A percentile compares a stretch with the other conserved stretches of the same genome.
Evolutionary conservation across 139 green algal species (phyloP).

Genomic region (Edaphochlamys debaryana): DNA sequence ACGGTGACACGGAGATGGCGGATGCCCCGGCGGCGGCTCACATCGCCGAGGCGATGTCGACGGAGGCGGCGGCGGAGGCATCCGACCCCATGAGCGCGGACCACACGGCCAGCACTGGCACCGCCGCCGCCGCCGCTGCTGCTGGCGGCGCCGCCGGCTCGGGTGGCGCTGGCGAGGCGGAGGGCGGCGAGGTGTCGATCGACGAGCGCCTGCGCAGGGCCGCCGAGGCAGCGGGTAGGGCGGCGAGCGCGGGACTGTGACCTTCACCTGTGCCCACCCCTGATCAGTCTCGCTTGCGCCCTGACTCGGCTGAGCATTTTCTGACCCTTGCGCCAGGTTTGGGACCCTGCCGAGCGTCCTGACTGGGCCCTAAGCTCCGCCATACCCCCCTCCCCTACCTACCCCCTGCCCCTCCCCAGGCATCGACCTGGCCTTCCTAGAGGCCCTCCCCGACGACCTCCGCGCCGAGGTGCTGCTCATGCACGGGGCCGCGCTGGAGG

Average conservation of each 20-base stretch:
- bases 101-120: neutral
- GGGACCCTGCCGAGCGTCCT: no score
- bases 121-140: constrained; percentile 18
- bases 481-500: constrained; percentile 57
- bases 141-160: neutral
- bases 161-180: neutral
- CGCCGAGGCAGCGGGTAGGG: constrained; percentile 27
- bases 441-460: constrained; percentile 80
- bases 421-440: constrained; percentile 84
- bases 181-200: constrained; percentile 1
- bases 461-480: constrained; percentile 71
- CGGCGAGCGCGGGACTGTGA: no score
- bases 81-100: constrained; percentile 43
- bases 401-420: constrained; percentile 40
- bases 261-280: neutral
- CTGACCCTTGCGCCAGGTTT: no score
- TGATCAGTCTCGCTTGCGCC: neutral
- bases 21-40: neutral
- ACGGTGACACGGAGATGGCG: constrained; percentile 37
- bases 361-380: no score
- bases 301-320: no score
- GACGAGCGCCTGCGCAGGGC: constrained; percentile 41
- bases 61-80: neutral
- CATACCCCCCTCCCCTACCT: neutral
- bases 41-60: neutral